Evolutionary conservation across 495 filamentous ascomycete species (phyloP).

Genomic region (Margaritispora aquatica): DNA sequence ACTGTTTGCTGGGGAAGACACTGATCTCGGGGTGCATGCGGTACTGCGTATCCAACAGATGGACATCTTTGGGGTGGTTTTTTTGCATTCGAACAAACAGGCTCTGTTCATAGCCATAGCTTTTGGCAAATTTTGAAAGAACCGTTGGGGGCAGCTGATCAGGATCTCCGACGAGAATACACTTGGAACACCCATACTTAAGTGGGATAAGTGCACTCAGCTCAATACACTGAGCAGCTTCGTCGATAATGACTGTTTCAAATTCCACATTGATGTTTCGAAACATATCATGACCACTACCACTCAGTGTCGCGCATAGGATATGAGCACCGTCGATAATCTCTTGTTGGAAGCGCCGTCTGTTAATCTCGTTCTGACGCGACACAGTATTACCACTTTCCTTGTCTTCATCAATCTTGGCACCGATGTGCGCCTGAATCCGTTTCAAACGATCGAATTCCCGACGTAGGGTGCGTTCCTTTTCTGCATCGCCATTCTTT

Average conservation of each 20-base stretch:
- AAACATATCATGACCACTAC: slow-evolving; percentile 97
- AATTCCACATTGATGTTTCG: slow-evolving; percentile 91
- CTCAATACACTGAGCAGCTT: slow-evolving; percentile 97
- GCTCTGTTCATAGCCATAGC: slow-evolving; percentile 94
- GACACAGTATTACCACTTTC: slow-evolving; percentile 71
- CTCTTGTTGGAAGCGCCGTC: slow-evolving; percentile 79
- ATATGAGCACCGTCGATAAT: slow-evolving; percentile 87
- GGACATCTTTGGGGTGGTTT: slow-evolving; percentile 84
- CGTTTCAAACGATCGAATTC: slow-evolving; percentile 76
- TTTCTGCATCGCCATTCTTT: slow-evolving; percentile 49
- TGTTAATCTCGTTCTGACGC: slow-evolving; percentile 78
- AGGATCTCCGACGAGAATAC: slow-evolving; percentile 94
- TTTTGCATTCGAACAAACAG: slow-evolving; percentile 96
- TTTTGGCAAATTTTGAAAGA: slow-evolving; percentile 83
- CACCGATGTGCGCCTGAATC: slow-evolving; percentile 63
- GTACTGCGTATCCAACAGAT: slow-evolving; percentile 92
- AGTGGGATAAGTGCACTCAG: slow-evolving; percentile 93
- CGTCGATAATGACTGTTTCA: slow-evolving; percentile 96
- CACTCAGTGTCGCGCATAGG: slow-evolving; percentile 91
- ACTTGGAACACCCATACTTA: slow-evolving; percentile 96
- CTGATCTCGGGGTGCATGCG: slow-evolving; percentile 99
- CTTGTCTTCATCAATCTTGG: slow-evolving; percentile 75
- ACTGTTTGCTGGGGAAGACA: slow-evolving; percentile 77
- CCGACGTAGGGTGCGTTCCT: slow-evolving; percentile 56
- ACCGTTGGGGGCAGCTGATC: slow-evolving; percentile 96